phyloP scores from a whole-genome alignment of 208 protist genomes.

The Acanthamoeba triangularis region DNA sequence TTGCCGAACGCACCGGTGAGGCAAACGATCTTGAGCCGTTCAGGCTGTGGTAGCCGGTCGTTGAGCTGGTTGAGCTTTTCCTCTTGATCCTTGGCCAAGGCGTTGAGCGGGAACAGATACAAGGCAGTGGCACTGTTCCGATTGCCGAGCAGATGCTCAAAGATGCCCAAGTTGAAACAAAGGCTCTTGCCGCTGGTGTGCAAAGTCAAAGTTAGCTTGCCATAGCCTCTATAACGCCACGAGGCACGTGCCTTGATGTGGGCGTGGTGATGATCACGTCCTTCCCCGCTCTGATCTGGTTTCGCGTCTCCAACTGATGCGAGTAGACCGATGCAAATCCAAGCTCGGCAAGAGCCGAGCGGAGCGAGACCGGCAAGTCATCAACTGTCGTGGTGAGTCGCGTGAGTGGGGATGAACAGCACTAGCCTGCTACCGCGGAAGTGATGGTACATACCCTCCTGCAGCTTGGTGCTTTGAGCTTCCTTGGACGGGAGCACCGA shows the following conservation, averaged over 20 bases:
- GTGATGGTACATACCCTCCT: neutral
- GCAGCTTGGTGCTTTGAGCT: neutral
- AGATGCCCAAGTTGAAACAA: slow-evolving; percentile 46
- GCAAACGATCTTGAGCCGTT: slow-evolving; percentile 13
- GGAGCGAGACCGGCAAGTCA: neutral
- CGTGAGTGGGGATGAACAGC: neutral
- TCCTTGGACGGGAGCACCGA: neutral
- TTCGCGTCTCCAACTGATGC: slow-evolving; percentile 18
- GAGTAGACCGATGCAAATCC: neutral
- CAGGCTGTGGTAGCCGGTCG: neutral
- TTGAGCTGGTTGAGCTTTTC: slow-evolving; percentile 28
- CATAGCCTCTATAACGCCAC: neutral
- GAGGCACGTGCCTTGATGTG: neutral
- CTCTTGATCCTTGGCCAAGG: slow-evolving; percentile 51
- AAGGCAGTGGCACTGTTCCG: neutral
- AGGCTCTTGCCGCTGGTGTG: slow-evolving; percentile 4
- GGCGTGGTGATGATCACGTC: slow-evolving; percentile 56
- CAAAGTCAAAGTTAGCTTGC: neutral
- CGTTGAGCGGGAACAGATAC: slow-evolving; percentile 56
- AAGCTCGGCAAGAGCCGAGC: neutral
- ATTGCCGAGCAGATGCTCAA: neutral
- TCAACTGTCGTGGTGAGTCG: neutral
- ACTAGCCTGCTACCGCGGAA: neutral
- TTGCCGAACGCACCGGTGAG: neutral
- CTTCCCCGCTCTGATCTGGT: neutral